These are phyloP conservation scores for Orbilia brochopaga DNA, from an alignment of 2,329 filamentous ascomycete species.

Conservation along the genomic window DNA sequence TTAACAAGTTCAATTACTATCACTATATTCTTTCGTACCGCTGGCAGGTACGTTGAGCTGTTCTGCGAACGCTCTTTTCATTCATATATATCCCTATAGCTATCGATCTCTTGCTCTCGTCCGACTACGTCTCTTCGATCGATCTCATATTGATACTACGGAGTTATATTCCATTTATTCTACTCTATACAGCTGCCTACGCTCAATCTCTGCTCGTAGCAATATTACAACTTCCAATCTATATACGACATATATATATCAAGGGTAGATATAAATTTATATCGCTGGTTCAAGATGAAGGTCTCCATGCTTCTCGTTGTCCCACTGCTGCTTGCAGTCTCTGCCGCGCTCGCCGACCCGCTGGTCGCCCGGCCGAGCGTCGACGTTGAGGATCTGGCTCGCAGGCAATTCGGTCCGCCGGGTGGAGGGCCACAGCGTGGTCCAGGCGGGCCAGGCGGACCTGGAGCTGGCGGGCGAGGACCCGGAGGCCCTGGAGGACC, in stretches of 20 bases:
- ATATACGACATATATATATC: no score
- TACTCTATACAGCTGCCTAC: no score
- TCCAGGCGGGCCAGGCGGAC: neutral
- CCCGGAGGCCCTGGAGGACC: neutral
- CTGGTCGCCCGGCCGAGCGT: neutral
- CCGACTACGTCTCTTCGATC: neutral
- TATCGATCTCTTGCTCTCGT: neutral
- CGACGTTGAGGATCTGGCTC: neutral
- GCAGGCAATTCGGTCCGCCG: neutral
- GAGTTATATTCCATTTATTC: no score
- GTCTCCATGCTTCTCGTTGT: neutral
- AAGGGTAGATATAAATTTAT: neutral
- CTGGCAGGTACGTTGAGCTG: neutral
- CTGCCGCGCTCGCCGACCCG: neutral
- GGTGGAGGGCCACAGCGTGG: no score
- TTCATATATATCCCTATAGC: no score
- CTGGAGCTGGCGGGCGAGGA: neutral
- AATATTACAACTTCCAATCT: no score
- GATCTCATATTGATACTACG: no score
- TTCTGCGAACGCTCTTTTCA: neutral
- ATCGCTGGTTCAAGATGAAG: slow-evolving; percentile 1
- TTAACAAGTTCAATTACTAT: no score
- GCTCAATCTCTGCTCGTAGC: no score
- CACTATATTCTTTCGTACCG: neutral
- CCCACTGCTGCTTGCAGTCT: neutral